Conservation (phyloP, 371 early-diverging fungal genomes). For the Rhizopus arrhizus region DNA sequence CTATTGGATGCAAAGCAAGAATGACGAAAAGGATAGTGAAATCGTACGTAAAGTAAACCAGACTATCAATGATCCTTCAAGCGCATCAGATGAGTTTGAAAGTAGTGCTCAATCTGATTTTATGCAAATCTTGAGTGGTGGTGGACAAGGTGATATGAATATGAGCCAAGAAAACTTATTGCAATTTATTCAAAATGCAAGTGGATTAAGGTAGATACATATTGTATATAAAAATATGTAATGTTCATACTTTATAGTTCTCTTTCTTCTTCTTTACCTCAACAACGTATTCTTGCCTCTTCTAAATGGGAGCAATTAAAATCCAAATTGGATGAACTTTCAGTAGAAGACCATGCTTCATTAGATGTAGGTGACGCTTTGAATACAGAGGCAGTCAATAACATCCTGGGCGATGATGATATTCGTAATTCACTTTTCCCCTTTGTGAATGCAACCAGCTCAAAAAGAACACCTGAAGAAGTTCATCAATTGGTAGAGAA, state of each 20-base stretch:
- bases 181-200: slow-evolving; percentile 53
- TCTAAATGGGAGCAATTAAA: slow-evolving; percentile 18
- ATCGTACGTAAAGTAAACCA: slow-evolving; percentile 55
- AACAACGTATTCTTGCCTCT: background rate
- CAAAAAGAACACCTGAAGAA: slow-evolving; percentile 51
- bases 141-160: slow-evolving; percentile 28
- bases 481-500: slow-evolving; percentile 63
- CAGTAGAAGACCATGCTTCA: slow-evolving; percentile 11
- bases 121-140: slow-evolving; percentile 39
- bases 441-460: slow-evolving; percentile 57
- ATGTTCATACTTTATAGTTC: background rate
- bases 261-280: slow-evolving; percentile 13
- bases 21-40: slow-evolving; percentile 60
- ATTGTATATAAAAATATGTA: background rate
- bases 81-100: slow-evolving; percentile 31
- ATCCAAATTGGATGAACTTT: background rate
- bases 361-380: slow-evolving; percentile 51
- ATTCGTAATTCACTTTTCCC: slow-evolving; percentile 67
- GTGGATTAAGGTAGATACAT: slow-evolving; percentile 41
- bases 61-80: slow-evolving; percentile 62
- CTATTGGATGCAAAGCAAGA: slow-evolving; percentile 82
- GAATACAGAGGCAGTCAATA: slow-evolving; percentile 51
- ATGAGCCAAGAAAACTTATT: slow-evolving; percentile 53
- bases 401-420: slow-evolving; percentile 59
- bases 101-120: slow-evolving; percentile 37